Evolutionary conservation across 306 rosid genomes (phyloP).

Genomic region (Canavalia gladiata): DNA sequence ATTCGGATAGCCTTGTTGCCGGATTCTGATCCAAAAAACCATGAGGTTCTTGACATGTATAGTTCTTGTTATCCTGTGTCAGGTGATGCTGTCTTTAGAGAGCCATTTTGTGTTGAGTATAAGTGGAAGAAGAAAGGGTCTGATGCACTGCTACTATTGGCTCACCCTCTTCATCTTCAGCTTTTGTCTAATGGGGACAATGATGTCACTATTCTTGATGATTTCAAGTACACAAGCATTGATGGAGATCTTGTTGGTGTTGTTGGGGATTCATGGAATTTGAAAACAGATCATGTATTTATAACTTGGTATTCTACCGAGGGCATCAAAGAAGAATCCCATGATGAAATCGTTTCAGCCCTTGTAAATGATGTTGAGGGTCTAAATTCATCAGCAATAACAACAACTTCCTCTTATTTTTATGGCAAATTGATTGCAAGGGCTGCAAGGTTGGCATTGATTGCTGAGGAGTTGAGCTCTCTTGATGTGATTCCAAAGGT

Average conservation of each 20-base stretch:
- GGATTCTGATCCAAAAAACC: slow-evolving; percentile 47
- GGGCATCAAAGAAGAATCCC: slow-evolving; percentile 62
- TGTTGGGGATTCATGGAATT: slow-evolving; percentile 79
- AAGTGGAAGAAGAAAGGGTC: slow-evolving; percentile 83
- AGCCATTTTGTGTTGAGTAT: slow-evolving; percentile 72
- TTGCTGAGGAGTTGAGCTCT: slow-evolving; percentile 80
- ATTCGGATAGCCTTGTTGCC: slow-evolving; percentile 73
- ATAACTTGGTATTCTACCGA: slow-evolving; percentile 80
- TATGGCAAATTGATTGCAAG: slow-evolving; percentile 84
- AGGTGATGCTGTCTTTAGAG: slow-evolving; percentile 65
- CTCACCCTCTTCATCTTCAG: slow-evolving; percentile 86
- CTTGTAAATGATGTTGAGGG: slow-evolving; percentile 69
- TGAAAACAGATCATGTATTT: slow-evolving; percentile 68
- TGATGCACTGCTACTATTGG: slow-evolving; percentile 76
- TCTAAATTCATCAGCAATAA: slow-evolving; percentile 53
- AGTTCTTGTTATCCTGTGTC: slow-evolving; percentile 81
- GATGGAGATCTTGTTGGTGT: slow-evolving; percentile 94
- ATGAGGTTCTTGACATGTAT: slow-evolving; percentile 64
- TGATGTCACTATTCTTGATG: slow-evolving; percentile 57
- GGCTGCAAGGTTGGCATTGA: slow-evolving; percentile 86
- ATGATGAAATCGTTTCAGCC: slow-evolving; percentile 62
- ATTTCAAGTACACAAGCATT: slow-evolving; percentile 75
- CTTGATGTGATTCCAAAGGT: slow-evolving; percentile 68
- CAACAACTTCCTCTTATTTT: slow-evolving; percentile 61
- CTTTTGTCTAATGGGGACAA: slow-evolving; percentile 53